Base-by-base conservation (phyloP, 768 basidiomycete species). In the Hypsizygus marmoreus region DNA sequence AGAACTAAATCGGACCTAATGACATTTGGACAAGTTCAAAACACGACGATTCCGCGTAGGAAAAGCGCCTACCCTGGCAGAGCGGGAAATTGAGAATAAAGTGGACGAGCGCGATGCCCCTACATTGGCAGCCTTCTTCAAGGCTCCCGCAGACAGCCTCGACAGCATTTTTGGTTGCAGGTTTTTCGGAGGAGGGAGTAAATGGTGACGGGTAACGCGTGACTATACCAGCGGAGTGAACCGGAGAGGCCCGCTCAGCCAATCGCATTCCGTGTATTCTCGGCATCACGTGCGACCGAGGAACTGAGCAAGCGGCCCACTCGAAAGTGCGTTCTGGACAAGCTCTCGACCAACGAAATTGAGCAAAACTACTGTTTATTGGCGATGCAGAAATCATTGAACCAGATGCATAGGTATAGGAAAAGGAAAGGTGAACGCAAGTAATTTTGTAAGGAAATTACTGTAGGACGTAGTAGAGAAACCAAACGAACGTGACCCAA, bases 121-220 rank as follows among this genome's bases (percentile, higher is more conserved):
- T 50, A 73, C 56, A 52, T 68, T 69, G 56, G 72, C 69, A 54
- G 76, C 77, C 63, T 74, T 79, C 69, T 74, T 82, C 66, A 87
- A 75, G 72, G 79, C 79, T 70, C 81, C 80, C 70, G 80, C 79
- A 65, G 85, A 82, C 72, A 88, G 79, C 84, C 84, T 89, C 69
- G 85, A 82, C 66, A 89, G 69, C 88, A 90, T 90, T 87, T 80
- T 83, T 71, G 65, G 59, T 62, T 62, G 65, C 64, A 69, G 64
- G 66, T 66, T 76, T 78, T 76, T 68, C 62, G 60, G 60, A 65
- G 65, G 65, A 67, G 62, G 64, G 61, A 58, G 59, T 56, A 58
- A 64, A 61, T 61, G 48, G 64, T 65, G 57, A 62, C 64, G 39
- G 45, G 74, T 76, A 73, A 76, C 76, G 69, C 69, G 71, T 70